Conservation (phyloP, 805 yeast genomes). For the Candida stauntonica region DNA sequence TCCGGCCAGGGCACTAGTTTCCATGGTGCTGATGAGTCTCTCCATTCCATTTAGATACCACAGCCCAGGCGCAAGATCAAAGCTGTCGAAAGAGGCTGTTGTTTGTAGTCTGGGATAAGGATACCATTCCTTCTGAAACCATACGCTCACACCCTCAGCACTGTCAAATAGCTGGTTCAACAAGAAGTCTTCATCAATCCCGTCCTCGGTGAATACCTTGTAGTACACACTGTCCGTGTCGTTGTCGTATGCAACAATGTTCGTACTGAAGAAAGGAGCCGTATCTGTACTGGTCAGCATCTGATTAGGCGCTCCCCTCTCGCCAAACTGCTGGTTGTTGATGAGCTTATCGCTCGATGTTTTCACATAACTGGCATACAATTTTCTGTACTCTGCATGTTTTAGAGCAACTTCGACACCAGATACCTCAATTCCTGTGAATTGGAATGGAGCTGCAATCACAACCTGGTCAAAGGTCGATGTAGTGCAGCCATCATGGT, state of each 20-base stretch:
- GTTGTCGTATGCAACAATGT: constrained; percentile 27
- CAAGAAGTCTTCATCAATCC: constrained; percentile 21
- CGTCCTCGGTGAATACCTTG: constrained; percentile 36
- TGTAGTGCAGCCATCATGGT: constrained; percentile 1
- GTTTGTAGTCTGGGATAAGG: constrained; percentile 41
- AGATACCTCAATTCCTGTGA: constrained; percentile 25
- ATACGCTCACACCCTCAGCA: constrained; percentile 20
- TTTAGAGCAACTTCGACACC: constrained; percentile 13
- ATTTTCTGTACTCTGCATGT: constrained; percentile 33
- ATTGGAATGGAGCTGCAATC: constrained; percentile 39
- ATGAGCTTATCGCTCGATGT: constrained; percentile 22
- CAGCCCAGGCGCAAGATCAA: constrained; percentile 30
- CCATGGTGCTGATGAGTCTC: constrained; percentile 46
- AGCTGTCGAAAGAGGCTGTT: constrained; percentile 24
- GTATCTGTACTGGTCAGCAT: constrained; percentile 24
- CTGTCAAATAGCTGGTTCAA: constrained; percentile 21
- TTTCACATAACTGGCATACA: constrained; percentile 36
- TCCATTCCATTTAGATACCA: constrained; percentile 46
- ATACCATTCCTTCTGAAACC: constrained; percentile 36
- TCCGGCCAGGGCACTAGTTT: constrained; percentile 45
- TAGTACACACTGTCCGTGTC: constrained; percentile 33
- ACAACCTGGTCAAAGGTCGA: constrained; percentile 39
- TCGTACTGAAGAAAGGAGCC: constrained; percentile 33
- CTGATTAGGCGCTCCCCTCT: too few relatives aligned
- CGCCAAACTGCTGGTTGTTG: constrained; percentile 20